Conservation (phyloP, 2,329 filamentous ascomycete genomes). For the Neopestalotiopsis clavispora region DNA sequence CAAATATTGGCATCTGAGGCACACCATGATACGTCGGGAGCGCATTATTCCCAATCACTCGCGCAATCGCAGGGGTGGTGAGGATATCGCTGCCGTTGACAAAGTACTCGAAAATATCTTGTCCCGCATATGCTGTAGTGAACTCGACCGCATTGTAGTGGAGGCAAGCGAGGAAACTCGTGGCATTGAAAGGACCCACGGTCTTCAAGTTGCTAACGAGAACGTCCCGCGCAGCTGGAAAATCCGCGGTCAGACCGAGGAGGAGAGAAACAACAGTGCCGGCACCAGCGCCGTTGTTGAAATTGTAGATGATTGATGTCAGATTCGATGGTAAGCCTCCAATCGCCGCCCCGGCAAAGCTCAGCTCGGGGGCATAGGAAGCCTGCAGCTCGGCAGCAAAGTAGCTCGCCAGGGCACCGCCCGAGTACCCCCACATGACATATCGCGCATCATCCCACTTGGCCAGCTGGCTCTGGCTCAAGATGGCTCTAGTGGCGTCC, state of each 20-base stretch:
- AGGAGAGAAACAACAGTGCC: background rate
- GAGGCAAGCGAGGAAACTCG: conserved; percentile 36
- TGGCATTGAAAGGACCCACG: conserved; percentile 37
- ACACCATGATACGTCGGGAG: conserved; percentile 42
- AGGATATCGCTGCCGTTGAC: conserved; percentile 36
- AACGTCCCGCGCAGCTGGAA: conserved; percentile 22
- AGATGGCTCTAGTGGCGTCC: background rate
- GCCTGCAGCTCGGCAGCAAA: conserved; percentile 15
- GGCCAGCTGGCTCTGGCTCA: background rate
- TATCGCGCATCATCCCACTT: conserved; percentile 28
- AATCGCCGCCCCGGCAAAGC: background rate
- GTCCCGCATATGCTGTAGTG: conserved; percentile 32
- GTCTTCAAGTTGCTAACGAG: conserved; percentile 33
- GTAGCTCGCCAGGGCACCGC: conserved; percentile 44
- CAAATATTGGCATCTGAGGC: conserved; percentile 49
- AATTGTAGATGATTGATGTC: background rate
- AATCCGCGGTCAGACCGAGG: conserved; percentile 11
- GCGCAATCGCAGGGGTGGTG: conserved; percentile 26
- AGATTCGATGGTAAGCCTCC: conserved; percentile 2
- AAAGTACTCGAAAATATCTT: conserved; percentile 48
- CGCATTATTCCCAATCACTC: conserved; percentile 31
- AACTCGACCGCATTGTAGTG: conserved; percentile 32
- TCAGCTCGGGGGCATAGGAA: conserved; percentile 14
- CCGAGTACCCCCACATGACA: conserved; percentile 59
- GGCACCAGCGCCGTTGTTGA: background rate